Base-by-base conservation (phyloP, 805 yeast genomes). In the Candida sonorensis region DNA sequence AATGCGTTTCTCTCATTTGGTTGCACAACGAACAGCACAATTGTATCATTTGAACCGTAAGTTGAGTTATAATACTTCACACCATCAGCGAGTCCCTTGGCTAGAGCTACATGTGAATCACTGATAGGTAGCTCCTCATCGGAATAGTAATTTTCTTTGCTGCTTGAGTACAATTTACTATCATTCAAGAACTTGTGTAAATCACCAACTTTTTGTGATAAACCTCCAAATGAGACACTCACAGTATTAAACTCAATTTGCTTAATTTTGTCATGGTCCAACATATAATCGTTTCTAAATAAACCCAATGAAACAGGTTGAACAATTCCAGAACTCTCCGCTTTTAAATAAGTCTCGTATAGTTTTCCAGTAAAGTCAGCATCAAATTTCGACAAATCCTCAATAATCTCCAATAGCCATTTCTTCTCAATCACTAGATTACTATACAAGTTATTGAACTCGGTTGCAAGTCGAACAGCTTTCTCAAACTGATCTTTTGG, bases 211-310 rank as follows among this genome's bases (percentile, higher is more conserved):
- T 80, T 82, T 10, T 86, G 55, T 2, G 95, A 80, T 35, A 92
- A 65, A 0, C 94, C 97, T 14, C 94, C 96, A 62, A 92, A 92
- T 1, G 97, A 88, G 4, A 90, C 95, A 48, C 95, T 82, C 3
- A 92, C 85, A 1, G 98, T 88, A 59, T 92, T 92, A 63, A 90
- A 90, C 56, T 92, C 99, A 31, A 92, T 92, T 57, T 92, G 98
- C 52, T 90, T 88, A 48, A 90, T 81, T 17, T 57, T 54, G 25
- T 68, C 66, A n/a, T 54, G 50, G 22, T 80, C 78, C 22, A 77
- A 61, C 77, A 92, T 76, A 50, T 90, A 92, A 51, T 92, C 98
- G 0, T 94, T 81, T 54, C 98, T 72, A 56, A 87, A 88, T 8
- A 92, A 57, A 1, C 97, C 97, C 27, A 88, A 64, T 0, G 87